A percentile compares a stretch with the other conserved stretches of the same genome.
Conservation (phyloP, 441 rosid genomes). For the Euphorbia corollata region DNA sequence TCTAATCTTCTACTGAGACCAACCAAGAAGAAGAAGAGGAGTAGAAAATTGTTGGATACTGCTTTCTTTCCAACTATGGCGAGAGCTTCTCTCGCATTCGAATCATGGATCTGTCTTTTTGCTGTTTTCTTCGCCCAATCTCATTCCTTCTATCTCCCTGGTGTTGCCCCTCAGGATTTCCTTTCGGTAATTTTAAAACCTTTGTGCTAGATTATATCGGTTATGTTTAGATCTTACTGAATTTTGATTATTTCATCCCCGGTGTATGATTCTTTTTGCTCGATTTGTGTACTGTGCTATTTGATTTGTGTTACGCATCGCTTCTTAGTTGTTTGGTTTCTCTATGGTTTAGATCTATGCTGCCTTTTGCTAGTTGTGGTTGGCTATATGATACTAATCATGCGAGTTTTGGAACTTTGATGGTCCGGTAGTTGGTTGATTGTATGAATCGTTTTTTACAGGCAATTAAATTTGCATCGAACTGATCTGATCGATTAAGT, state of each 20-base stretch:
- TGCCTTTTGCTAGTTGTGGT: background rate
- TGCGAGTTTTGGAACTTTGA: background rate
- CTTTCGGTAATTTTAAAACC: constrained; percentile 32
- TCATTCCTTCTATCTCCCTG: constrained; percentile 79
- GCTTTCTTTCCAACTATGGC: constrained; percentile 35
- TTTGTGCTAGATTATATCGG: background rate
- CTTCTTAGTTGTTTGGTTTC: background rate
- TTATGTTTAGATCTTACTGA: constrained; percentile 14
- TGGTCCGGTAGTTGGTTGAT: background rate
- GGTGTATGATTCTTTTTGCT: background rate
- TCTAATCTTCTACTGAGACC: background rate
- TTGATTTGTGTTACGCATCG: background rate
- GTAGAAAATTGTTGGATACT: constrained; percentile 4
- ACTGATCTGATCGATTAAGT: background rate
- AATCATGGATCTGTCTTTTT: constrained; percentile 31
- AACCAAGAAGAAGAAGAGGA: background rate
- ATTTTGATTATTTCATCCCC: background rate
- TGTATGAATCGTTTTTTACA: background rate
- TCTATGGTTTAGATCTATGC: background rate
- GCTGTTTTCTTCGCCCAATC: constrained; percentile 28
- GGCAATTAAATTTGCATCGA: background rate
- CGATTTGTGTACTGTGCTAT: constrained; percentile 11
- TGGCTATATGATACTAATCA: background rate
- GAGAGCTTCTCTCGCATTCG: constrained; percentile 27
- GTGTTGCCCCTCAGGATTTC: constrained; percentile 86